Conservation (phyloP, 345 rosid species). For the Jatropha curcas region DNA sequence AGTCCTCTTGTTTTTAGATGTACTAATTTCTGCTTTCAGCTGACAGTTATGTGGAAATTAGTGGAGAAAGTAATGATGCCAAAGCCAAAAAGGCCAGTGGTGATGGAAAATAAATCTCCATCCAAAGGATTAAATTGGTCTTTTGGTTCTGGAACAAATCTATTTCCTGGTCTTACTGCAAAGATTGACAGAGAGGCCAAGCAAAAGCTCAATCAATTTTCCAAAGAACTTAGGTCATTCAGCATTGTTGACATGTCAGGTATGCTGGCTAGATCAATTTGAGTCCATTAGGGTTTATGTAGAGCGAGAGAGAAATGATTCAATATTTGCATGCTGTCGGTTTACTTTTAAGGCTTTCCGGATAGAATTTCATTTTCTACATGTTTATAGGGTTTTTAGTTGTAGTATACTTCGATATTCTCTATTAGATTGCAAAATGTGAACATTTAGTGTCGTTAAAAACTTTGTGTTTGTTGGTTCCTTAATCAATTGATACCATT, state of each 20-base stretch:
- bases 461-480: not conserved
- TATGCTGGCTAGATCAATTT: conserved; percentile 22
- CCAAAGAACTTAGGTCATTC: conserved; percentile 74
- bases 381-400: not conserved
- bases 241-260: conserved; percentile 95
- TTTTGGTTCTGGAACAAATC: conserved; percentile 70
- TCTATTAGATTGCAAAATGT: not conserved
- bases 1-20: conserved; percentile 10
- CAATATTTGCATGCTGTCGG: too few relatives aligned
- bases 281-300: not conserved
- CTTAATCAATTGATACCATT: not conserved
- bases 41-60: conserved; percentile 94
- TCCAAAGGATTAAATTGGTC: conserved; percentile 73
- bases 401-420: not conserved
- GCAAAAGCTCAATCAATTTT: conserved; percentile 80
- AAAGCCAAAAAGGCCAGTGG: conserved; percentile 42
- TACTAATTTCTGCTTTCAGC: conserved; percentile 75
- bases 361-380: not conserved
- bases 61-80: conserved; percentile 66
- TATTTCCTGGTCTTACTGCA: conserved; percentile 60
- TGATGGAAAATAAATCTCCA: conserved; percentile 46
- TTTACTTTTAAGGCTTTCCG: not conserved
- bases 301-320: too few relatives aligned
- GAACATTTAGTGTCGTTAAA: not conserved
- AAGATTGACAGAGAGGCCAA: conserved; percentile 71